Evolutionary conservation across 2,329 filamentous ascomycete genomes (phyloP), one percentile per base, ranked within the genome.

Genomic region (Hypoxylon sp.): DNA sequence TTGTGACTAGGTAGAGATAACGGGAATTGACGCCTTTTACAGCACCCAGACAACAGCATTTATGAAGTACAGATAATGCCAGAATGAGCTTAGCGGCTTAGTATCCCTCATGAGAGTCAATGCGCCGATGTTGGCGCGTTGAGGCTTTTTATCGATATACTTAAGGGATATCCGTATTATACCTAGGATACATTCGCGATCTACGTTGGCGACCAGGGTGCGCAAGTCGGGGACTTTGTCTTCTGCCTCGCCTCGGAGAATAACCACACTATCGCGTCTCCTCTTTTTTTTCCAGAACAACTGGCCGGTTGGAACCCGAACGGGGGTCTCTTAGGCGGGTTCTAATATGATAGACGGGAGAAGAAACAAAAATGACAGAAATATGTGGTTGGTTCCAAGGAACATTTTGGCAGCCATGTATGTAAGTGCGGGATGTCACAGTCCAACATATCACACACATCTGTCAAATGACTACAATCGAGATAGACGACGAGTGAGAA

Each of bases 231-330:
- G 22, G 24, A 28, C 22, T 17, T 51, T 20, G 24, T n/a, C 15
- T 41, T 6, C 6, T 53, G 28, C 24, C 24, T 56, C 46, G 64
- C 32, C 34, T 67, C 64, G 64, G 64, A 67, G 54, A 67, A 67
- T 67, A 61, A 63, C 49, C 32, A 61, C 54, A 61, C 49, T 47
- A 41, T 49, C 10, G 24, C 49, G 57, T 52, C 56, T 61, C 46
- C 64, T 63, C 56, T 58, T 28, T 53, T 67, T 61, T 53, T 67
- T 64, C 64, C 62, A 61, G 49, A 61, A 67, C 49, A 39, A 59
- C 52, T 37, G 30, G 34, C 59, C 54, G 60, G 60, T 64, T 64
- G 64, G 64, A 37, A 64, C 64, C 11, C 49, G 52, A 53, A 53
- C 59, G 48, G 44, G 59, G 56, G 19, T 55, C 54, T 57, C 59